Evolutionary conservation across 495 filamentous ascomycete species (phyloP).

Genomic region (Daldinia childiae): DNA sequence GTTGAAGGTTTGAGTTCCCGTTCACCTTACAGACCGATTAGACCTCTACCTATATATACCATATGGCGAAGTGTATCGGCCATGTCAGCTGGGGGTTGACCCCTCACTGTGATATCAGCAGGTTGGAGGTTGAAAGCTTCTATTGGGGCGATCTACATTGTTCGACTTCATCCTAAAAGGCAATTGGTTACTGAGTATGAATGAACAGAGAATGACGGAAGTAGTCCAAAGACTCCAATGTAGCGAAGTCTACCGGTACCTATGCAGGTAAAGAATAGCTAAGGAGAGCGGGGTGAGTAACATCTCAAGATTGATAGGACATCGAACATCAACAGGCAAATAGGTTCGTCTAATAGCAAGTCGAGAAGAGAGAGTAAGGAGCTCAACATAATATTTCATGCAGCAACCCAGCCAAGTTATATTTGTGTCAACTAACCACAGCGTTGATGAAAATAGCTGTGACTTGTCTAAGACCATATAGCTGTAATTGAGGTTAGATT

Average conservation of each 20-base stretch:
- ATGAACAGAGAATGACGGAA: conserved; percentile 35
- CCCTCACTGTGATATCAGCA: conserved; percentile 42
- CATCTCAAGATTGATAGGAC: neutral
- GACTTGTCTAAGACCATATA: neutral
- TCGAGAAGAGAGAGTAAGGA: neutral
- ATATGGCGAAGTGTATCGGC: conserved; percentile 13
- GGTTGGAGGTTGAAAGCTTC: conserved; percentile 23
- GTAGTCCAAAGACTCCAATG: neutral
- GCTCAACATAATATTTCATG: neutral
- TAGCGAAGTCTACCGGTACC: neutral
- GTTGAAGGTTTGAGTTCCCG: neutral
- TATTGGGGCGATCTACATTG: conserved; percentile 27
- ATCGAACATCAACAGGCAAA: neutral
- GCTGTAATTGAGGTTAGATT: neutral
- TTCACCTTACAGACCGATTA: neutral
- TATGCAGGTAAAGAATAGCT: neutral
- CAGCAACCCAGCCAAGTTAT: neutral
- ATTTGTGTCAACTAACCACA: neutral
- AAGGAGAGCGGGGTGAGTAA: neutral
- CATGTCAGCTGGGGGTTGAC: conserved; percentile 32
- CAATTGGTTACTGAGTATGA: conserved; percentile 26
- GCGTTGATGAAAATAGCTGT: neutral
- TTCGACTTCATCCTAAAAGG: conserved; percentile 16
- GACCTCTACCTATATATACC: conserved; percentile 20
- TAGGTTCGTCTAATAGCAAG: neutral